phyloP scores from a whole-genome alignment of 768 basidiomycete species.

The Hysterangium stoloniferum region DNA sequence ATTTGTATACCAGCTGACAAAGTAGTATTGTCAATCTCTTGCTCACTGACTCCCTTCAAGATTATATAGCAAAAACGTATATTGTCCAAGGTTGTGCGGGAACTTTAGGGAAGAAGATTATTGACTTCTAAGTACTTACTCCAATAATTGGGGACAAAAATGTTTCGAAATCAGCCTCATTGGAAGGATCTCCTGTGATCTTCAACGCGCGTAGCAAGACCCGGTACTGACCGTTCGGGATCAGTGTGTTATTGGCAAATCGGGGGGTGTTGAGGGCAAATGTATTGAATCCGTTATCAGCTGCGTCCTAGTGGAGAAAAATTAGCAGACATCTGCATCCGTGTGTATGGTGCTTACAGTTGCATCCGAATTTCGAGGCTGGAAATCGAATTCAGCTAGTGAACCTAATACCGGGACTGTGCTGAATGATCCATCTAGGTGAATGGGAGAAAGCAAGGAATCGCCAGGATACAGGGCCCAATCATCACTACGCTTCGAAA shows the following conservation, averaged over 20 bases:
- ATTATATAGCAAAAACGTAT: no score
- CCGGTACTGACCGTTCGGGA: conserved; percentile 37
- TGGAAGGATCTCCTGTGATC: conserved; percentile 34
- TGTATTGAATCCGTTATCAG: conserved; percentile 24
- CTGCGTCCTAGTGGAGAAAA: conserved; percentile 19
- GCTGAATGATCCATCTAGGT: conserved; percentile 23
- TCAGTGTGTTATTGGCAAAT: conserved; percentile 32
- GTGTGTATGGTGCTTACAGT: conserved; percentile 12
- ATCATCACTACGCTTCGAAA: conserved; percentile 23
- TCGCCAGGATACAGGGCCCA: conserved; percentile 31
- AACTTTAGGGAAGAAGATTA: no score
- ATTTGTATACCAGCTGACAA: no score
- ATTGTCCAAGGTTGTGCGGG: no score
- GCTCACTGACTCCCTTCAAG: no score
- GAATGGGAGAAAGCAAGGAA: no score
- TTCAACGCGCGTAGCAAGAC: conserved; percentile 36
- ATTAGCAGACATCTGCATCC: conserved; percentile 2
- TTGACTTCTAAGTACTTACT: neutral
- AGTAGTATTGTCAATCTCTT: no score
- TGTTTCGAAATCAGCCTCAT: conserved; percentile 37
- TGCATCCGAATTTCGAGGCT: conserved; percentile 37
- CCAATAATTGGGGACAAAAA: conserved; percentile 30
- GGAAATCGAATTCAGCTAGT: conserved; percentile 38
- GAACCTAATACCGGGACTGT: conserved; percentile 41
- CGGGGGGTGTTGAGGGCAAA: conserved; percentile 18